Evolutionary conservation across 2,329 filamentous ascomycete genomes (phyloP), one percentile per base, ranked within the genome.

Genomic region (Apiospora sp.): DNA sequence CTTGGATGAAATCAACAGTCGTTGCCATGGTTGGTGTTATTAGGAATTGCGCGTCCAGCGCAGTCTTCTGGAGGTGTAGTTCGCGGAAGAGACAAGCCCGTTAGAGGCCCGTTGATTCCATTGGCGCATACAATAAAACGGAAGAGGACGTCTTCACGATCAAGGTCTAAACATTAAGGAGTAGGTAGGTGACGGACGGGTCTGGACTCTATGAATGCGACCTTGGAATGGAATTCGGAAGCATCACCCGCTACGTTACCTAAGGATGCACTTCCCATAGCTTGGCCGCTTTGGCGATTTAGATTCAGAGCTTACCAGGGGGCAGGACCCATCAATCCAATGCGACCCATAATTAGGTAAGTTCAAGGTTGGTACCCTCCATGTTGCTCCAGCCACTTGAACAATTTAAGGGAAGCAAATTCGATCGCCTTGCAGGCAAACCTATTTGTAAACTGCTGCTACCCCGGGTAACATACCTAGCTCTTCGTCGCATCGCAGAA

Each of bases 1-100:
- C 84, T 72, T 91, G 88, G 67, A 89, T 83, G 78, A 92, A 89
- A 75, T 85, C 84, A 19, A 82, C 75, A 71, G 76, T 82, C 68
- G 77, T 81, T 1, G 37, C 37, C 76, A 78, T 75, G 75, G 73
- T 72, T 75, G 75, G 73, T 72, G 74, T 75, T 84, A 2, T 76
- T 68, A 4, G 58, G 27, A 8, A 37, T 43, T 67, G 16, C 30
- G 37, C 37, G 14, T 67, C 37, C 14, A 41, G 58, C 37, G 19
- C 37, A 54, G 41, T 22, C 37, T 68, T 43, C 27, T 12, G 22
- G 64, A 43, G 58, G 22, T 67, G 54, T 44, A 30, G 43, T 43
- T 13, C 34, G 44, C 46, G 22, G 64, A 48, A 19, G 27, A 41
- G n/a, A n/a, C n/a, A 48, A 27, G 41, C 37, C 34, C 19, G 22